Base-by-base conservation (phyloP, 768 basidiomycete genomes). In the Termitomyces sp. region DNA sequence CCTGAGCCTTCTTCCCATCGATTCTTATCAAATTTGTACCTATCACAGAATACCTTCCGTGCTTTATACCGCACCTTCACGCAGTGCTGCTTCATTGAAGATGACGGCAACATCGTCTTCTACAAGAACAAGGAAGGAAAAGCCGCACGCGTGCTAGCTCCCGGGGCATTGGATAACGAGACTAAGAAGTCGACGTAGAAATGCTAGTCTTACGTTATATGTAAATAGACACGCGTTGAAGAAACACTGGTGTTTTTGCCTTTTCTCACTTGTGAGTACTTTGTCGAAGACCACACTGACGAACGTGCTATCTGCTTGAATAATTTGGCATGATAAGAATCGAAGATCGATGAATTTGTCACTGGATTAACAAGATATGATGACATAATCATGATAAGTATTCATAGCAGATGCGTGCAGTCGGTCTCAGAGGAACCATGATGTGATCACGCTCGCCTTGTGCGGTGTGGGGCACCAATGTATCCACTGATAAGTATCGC, bases 61-160 rank as follows among this genome's bases (percentile, higher is more conserved):
- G 81, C 83, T 3, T 76, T 85, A 12, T 85, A 80, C 61, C 75
- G 83, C 40, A 76, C 81, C 5, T 85, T 85, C 67, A 81, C 79
- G 1, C 67, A 82, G 59, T 85, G 85, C 66, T 73, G 73, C 54
- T 85, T 84, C 68, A 78, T 85, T 43, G 84, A 86, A 63, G 83
- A 85, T 48, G 75, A 84, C 23, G 84, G 82, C 11, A 76, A 78
- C 45, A 78, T 85, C 54, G 73, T 85, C 0, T 85, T 86, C 64
- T 84, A 83, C 70, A 82, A 80, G 68, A 79, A 84, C 63, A 73
- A 68, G 53, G 59, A 78, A 13, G 83, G 83, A 6, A 62, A 72
- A 35, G 69, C 75, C 15, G 58, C 64, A 5, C 73, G 80, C 25
- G 60, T 68, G 13, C 53, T 75, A 16, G 70, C 72, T 6, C 55